Conservation (phyloP, 2,329 filamentous ascomycete species). For the Lanzia echinophila region DNA sequence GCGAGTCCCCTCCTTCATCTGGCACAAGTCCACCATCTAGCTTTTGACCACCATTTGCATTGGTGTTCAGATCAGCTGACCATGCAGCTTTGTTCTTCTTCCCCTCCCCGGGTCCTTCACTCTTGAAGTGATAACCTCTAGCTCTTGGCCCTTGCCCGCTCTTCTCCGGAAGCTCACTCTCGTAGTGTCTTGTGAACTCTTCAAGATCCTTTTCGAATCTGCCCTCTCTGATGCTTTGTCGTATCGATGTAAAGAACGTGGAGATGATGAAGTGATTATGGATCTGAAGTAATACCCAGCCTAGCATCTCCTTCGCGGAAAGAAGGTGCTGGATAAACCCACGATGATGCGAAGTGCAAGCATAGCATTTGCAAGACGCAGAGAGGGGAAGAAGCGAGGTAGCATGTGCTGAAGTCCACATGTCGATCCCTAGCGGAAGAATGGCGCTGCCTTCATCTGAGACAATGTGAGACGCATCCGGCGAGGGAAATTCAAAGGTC, state of each 20-base stretch:
- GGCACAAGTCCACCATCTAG: slow-evolving; percentile 35
- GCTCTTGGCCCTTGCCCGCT: slow-evolving; percentile 73
- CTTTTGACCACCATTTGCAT: slow-evolving; percentile 12
- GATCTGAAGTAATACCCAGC: slow-evolving; percentile 85
- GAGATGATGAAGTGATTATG: slow-evolving; percentile 77
- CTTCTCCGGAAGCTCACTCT: slow-evolving; percentile 61
- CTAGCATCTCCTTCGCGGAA: slow-evolving; percentile 90
- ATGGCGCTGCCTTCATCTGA: slow-evolving; percentile 16
- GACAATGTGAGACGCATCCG: slow-evolving; percentile 1
- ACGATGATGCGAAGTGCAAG: slow-evolving; percentile 75
- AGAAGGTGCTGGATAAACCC: slow-evolving; percentile 87
- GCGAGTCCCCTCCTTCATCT: slow-evolving; percentile 42
- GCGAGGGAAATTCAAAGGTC: slow-evolving; percentile 64
- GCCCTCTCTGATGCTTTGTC: slow-evolving; percentile 51
- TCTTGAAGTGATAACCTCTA: slow-evolving; percentile 77
- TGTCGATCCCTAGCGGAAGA: slow-evolving; percentile 63
- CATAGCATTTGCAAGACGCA: slow-evolving; percentile 67
- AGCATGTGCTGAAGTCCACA: slow-evolving; percentile 62
- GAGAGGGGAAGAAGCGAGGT: slow-evolving; percentile 56
- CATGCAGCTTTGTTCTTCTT: slow-evolving; percentile 65
- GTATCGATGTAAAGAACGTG: slow-evolving; percentile 66
- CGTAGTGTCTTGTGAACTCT: slow-evolving; percentile 51
- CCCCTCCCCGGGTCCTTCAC: slow-evolving; percentile 51
- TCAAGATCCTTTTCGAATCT: slow-evolving; percentile 50
- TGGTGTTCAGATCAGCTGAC: slow-evolving; percentile 42